These are phyloP conservation scores for Schizosaccharomyces octosporus DNA, from an alignment of 805 yeast species.

Conservation along the genomic window DNA sequence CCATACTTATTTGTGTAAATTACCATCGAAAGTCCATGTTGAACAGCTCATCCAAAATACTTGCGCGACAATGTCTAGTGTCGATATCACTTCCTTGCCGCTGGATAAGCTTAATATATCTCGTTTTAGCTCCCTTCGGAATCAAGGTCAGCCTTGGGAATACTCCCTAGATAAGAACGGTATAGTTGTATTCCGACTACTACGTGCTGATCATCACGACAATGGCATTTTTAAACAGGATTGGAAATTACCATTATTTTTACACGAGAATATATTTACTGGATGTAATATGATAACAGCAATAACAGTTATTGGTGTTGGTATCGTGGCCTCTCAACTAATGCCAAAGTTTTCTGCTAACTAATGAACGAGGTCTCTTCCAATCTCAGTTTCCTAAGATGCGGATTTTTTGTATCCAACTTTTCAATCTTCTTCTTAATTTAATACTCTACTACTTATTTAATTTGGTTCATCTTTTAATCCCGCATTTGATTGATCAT, in stretches of 20 bases:
- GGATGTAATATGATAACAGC: not conserved
- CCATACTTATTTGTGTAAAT: not conserved
- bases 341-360: not conserved
- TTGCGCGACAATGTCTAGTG: not conserved
- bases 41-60: not conserved
- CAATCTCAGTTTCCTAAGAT: not conserved
- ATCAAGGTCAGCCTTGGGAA: not conserved
- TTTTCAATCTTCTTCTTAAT: too few species aligned
- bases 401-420: too few species aligned
- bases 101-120: not conserved
- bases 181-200: not conserved
- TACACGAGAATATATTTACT: not conserved
- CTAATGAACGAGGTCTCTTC: not conserved
- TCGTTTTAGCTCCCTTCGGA: not conserved
- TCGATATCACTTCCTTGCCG: not conserved
- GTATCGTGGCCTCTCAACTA: not conserved
- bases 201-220: not conserved
- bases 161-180: not conserved
- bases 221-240: too few species aligned
- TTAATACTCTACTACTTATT: too few species aligned
- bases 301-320: not conserved
- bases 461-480: too few species aligned
- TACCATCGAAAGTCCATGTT: not conserved
- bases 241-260: not conserved
- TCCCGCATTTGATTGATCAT: too few species aligned